Conservation (phyloP, 805 yeast genomes). For the Komagataella populi region DNA sequence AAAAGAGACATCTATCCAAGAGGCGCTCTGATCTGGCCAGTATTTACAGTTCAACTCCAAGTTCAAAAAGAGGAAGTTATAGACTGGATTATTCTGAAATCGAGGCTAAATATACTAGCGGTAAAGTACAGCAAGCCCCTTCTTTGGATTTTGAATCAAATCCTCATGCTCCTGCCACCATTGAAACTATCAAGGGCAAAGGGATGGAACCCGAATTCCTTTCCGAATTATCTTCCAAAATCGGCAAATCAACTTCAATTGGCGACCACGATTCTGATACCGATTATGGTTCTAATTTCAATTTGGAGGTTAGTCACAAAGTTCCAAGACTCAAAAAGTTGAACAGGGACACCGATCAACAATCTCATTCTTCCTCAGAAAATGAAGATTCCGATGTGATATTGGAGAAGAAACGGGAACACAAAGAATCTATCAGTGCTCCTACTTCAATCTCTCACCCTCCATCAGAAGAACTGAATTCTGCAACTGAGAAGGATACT, state of each 20-base stretch:
- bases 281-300: neutral
- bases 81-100: slow-evolving; percentile 2
- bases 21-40: neutral
- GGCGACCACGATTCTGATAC: slow-evolving; percentile 1
- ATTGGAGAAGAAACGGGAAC: neutral
- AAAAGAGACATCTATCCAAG: slow-evolving; percentile 3
- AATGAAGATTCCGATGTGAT: slow-evolving; percentile 1
- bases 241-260: slow-evolving; percentile 26
- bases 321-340: neutral
- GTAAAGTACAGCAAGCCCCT: slow-evolving; percentile 19
- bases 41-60: neutral
- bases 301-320: neutral
- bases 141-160: neutral
- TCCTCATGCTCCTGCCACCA: slow-evolving; percentile 6
- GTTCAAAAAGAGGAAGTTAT: slow-evolving; percentile 1
- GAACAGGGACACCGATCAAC: neutral
- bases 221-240: slow-evolving; percentile 37
- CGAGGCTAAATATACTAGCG: slow-evolving; percentile 32
- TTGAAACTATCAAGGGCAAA: slow-evolving; percentile 4
- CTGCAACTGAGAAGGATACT: neutral
- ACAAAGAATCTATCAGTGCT: slow-evolving; percentile 1
- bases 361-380: neutral
- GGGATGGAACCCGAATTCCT: slow-evolving; percentile 31
- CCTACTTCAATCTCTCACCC: neutral
- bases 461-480: neutral